Evolutionary conservation across 2,329 filamentous ascomycete genomes (phyloP).

Genomic region (Cryphonectria japonica): DNA sequence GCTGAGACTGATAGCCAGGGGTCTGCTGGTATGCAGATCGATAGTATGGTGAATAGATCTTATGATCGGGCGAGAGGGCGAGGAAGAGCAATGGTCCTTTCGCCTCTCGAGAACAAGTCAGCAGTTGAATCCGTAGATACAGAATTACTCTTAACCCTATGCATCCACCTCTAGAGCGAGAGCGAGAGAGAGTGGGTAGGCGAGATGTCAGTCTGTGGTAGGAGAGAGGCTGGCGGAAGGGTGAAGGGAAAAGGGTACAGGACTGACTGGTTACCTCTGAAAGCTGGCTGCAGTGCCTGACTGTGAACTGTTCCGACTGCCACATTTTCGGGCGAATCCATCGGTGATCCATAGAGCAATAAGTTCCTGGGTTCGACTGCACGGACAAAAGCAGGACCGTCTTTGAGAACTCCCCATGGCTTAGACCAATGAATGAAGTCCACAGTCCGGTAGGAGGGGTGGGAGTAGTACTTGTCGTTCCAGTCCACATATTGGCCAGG

Average conservation of each 20-base stretch:
- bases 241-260: slow-evolving; percentile 20
- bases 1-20: background rate
- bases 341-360: slow-evolving; percentile 48
- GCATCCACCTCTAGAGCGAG: slow-evolving; percentile 13
- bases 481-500: slow-evolving; percentile 13
- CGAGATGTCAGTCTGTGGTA: background rate
- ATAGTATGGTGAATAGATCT: background rate
- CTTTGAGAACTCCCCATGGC: slow-evolving; percentile 44
- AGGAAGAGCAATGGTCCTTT: background rate
- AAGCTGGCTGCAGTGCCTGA: slow-evolving; percentile 25
- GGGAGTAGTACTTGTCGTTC: slow-evolving; percentile 16
- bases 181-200: background rate
- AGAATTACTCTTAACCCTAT: slow-evolving; percentile 4
- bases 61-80: background rate
- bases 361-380: slow-evolving; percentile 47
- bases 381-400: slow-evolving; percentile 58
- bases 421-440: slow-evolving; percentile 44
- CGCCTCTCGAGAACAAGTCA: slow-evolving; percentile 13
- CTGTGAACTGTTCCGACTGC: slow-evolving; percentile 47
- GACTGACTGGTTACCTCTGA: slow-evolving; percentile 17
- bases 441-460: slow-evolving; percentile 28
- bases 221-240: slow-evolving; percentile 27
- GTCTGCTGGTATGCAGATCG: background rate
- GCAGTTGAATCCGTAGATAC: slow-evolving; percentile 5
- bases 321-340: slow-evolving; percentile 42